These are phyloP conservation scores for Penicillium sp. DNA, from an alignment of 2,329 filamentous ascomycete genomes.

Conservation along the genomic window DNA sequence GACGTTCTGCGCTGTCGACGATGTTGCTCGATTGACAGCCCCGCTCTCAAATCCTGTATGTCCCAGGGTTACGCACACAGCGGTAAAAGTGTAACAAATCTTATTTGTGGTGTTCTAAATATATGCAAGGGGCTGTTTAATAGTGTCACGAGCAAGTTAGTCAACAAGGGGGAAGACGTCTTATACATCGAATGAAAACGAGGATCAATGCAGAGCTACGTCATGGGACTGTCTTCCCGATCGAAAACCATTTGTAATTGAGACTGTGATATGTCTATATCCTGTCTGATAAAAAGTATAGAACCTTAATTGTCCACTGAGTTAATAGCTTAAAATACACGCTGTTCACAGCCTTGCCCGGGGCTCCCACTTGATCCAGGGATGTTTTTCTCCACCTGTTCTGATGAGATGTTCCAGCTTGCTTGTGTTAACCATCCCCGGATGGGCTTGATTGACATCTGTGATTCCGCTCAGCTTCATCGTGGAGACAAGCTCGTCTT, in stretches of 20 bases:
- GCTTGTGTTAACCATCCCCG: conserved; percentile 28
- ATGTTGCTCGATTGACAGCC: background rate
- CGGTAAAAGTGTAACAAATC: background rate
- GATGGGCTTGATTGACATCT: conserved; percentile 21
- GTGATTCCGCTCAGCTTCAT: conserved; percentile 31
- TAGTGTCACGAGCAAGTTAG: no score
- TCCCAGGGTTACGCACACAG: background rate
- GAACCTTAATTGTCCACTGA: background rate
- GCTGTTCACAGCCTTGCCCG: background rate
- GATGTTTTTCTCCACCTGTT: conserved; percentile 10
- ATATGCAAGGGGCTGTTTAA: no score
- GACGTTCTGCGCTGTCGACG: background rate
- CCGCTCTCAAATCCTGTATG: background rate
- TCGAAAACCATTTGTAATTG: no score
- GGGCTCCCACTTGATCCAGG: conserved; percentile 10
- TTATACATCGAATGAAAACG: no score
- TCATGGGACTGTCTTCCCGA: no score
- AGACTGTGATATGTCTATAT: no score
- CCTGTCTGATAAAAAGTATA: no score
- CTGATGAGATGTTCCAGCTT: conserved; percentile 22
- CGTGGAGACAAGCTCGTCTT: conserved; percentile 29
- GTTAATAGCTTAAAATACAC: background rate
- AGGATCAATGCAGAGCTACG: no score
- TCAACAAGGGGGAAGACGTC: no score
- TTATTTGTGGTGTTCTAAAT: background rate